These are phyloP conservation scores for Leishmania martiniquensis DNA, from an alignment of 208 protist genomes.

Conservation along the genomic window DNA sequence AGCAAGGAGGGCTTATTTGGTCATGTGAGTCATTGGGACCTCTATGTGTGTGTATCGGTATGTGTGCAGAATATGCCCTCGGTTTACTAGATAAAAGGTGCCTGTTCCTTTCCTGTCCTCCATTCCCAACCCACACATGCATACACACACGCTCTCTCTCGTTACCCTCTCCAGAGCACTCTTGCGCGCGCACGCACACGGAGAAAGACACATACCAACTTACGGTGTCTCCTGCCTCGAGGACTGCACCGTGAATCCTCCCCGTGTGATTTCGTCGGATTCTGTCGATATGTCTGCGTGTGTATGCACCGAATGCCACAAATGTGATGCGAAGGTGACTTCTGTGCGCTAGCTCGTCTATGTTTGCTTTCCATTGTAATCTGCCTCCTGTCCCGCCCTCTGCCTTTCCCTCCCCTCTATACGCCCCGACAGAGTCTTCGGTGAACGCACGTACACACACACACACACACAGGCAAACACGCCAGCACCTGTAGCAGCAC, in stretches of 20 bases:
- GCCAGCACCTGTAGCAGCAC: background rate
- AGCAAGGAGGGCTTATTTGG: background rate
- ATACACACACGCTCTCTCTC: background rate
- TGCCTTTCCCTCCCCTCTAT: conserved; percentile 14
- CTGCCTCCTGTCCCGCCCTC: background rate
- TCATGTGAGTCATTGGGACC: background rate
- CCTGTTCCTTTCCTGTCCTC: background rate
- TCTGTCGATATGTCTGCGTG: background rate
- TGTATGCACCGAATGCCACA: background rate
- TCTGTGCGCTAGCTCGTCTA: too few species aligned
- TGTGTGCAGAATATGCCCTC: background rate
- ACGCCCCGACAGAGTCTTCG: background rate
- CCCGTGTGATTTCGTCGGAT: background rate
- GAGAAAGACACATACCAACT: background rate
- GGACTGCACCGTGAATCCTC: background rate
- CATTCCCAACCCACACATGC: too few species aligned
- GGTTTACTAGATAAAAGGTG: background rate
- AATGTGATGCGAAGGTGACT: too few species aligned
- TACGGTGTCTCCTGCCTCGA: background rate
- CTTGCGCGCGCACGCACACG: too few species aligned
- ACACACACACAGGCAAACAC: background rate
- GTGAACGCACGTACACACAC: background rate
- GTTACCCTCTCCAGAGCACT: background rate
- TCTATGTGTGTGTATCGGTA: background rate
- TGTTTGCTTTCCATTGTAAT: background rate